phyloP scores from a whole-genome alignment of 2,329 filamentous ascomycete species.

The Trichoderma aggressivum region DNA sequence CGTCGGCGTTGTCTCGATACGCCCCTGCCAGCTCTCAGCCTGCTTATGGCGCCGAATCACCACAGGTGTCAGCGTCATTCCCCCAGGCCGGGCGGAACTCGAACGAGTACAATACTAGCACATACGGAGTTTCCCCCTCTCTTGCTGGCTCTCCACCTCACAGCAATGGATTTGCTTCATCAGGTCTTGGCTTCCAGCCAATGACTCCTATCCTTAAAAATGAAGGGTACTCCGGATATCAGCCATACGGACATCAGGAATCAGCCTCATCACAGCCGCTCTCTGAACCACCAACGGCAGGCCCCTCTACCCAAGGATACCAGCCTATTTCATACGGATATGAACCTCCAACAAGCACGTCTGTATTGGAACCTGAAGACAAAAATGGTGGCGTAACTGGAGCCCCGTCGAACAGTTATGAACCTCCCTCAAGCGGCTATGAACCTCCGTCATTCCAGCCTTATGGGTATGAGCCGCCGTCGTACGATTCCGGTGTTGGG shows the following conservation, averaged over 20 bases:
- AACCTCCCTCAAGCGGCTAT: slow-evolving; percentile 43
- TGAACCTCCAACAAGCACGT: slow-evolving; percentile 43
- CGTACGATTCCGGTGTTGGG: slow-evolving; percentile 51
- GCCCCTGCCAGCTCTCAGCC: slow-evolving; percentile 28
- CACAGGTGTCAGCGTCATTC: slow-evolving; percentile 45
- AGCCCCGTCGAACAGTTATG: slow-evolving; percentile 25
- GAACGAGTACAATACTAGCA: slow-evolving; percentile 31
- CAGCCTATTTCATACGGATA: slow-evolving; percentile 48
- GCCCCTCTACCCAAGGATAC: slow-evolving; percentile 35
- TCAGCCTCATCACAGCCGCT: neutral
- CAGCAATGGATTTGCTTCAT: slow-evolving; percentile 23
- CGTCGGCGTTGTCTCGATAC: slow-evolving; percentile 37
- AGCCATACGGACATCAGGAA: slow-evolving; percentile 27
- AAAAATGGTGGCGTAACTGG: slow-evolving; percentile 25
- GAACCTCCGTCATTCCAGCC: slow-evolving; percentile 62
- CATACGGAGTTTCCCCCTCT: slow-evolving; percentile 37
- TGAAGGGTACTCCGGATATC: slow-evolving; percentile 24
- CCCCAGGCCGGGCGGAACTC: slow-evolving; percentile 27
- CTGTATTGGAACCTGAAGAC: slow-evolving; percentile 22
- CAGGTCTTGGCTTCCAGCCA: slow-evolving; percentile 29
- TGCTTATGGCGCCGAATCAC: slow-evolving; percentile 41
- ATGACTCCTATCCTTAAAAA: slow-evolving; percentile 4
- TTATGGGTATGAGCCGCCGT: slow-evolving; percentile 55
- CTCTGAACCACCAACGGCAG: neutral
- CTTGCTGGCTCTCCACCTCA: slow-evolving; percentile 20